Evolutionary conservation across 148 eudicot species (phyloP), one percentile per base, ranked within the genome.

Genomic region (Diospyros kaki): DNA sequence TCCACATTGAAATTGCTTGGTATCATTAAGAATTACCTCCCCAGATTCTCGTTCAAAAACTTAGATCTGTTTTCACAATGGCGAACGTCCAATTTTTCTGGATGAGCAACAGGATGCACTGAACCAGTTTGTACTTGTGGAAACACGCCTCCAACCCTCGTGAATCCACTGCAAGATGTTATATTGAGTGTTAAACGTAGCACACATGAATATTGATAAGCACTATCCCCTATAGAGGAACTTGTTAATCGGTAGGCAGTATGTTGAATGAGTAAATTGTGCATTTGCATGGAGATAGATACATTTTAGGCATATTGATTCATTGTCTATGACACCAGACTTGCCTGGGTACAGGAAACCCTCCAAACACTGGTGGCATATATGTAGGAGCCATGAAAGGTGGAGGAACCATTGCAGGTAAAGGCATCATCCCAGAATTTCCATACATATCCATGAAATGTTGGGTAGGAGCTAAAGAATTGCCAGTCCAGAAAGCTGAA

Each of bases 371-470:
- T 52, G 85, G 59, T 50, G 89, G 78, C 71, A 78, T 61, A 71
- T 81, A 91, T 13, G 91, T 72, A 80, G 89, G 83, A 73, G 69
- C 83, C 48, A 52, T 82, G 66, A 60, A 82, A 39, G 84, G 81
- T 75, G 89, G 55, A 18, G 91, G 87, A 45, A 77, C 81, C 86
- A 87, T 75, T 45, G 78, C 66, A n/a, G 79, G 58, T 75, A 83
- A 89, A 51, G 86, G 66, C 86, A 90, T 79, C 90, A 86, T 81
- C 71, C 83, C 85, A 78, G 82, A 86, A 81, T 80, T 85, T 41
- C 82, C 77, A 81, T 86, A 87, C 80, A 84, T 84, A 64, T 80
- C 81, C 58, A 76, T 48, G 73, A 64, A 86, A 12, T 89, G 91
- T 62, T 86, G 79, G 61, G 70, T 48, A 64, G 79, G 84, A n/a